These are phyloP conservation scores for Excoecaria agallocha DNA, from an alignment of 345 rosid genomes.

Conservation along the genomic window DNA sequence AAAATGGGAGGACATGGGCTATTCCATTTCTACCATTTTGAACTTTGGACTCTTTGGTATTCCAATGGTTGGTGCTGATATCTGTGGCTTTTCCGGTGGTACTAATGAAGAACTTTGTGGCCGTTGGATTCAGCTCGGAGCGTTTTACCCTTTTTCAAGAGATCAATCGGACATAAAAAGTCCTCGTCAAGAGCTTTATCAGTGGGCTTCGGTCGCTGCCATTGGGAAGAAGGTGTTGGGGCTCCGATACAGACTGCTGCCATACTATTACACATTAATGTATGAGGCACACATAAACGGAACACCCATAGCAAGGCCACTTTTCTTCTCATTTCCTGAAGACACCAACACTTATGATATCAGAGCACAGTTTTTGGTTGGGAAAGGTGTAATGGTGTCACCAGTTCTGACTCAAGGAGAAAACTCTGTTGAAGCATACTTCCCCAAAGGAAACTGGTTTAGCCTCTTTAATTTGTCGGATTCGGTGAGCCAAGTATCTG, in stretches of 20 bases:
- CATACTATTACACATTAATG: conserved; percentile 69
- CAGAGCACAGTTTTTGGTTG: conserved; percentile 52
- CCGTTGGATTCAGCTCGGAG: conserved; percentile 79
- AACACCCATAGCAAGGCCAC: conserved; percentile 66
- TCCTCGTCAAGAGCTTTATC: conserved; percentile 58
- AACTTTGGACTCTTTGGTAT: conserved; percentile 70
- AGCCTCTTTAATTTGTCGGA: conserved; percentile 58
- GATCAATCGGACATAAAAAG: conserved; percentile 44
- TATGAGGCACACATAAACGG: conserved; percentile 56
- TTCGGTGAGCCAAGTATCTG: conserved; percentile 31
- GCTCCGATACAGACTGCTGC: conserved; percentile 62
- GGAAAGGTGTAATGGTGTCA: conserved; percentile 58
- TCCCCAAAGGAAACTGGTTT: conserved; percentile 73
- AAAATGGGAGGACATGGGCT: conserved; percentile 56
- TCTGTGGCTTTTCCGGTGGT: conserved; percentile 53
- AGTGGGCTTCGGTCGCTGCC: conserved; percentile 69
- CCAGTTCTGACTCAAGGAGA: conserved; percentile 45
- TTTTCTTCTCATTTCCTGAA: conserved; percentile 66
- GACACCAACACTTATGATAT: conserved; percentile 53
- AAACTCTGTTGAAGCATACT: conserved; percentile 45
- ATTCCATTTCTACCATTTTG: conserved; percentile 51
- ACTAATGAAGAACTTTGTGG: conserved; percentile 67
- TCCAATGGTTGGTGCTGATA: conserved; percentile 82
- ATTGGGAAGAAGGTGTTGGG: conserved; percentile 59
- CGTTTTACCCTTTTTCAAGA: conserved; percentile 76